phyloP scores from a whole-genome alignment of 345 rosid species.

The Gossypioides kirkii region DNA sequence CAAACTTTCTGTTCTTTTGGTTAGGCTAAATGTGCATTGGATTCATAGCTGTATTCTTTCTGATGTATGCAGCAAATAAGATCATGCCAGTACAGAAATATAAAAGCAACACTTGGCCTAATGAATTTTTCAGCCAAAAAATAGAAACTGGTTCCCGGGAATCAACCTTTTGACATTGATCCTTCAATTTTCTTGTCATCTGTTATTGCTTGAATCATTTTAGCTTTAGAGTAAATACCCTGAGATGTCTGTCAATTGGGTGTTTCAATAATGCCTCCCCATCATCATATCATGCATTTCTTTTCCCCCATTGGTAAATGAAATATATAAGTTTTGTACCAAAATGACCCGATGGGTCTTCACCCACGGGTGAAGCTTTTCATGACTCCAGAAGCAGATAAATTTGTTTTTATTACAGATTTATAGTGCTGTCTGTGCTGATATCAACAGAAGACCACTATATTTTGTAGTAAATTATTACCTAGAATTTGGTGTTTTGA shows the following conservation, averaged over 20 bases:
- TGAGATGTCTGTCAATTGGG: background rate
- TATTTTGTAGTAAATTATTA: background rate
- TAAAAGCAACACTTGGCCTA: background rate
- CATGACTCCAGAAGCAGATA: background rate
- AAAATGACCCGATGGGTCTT: background rate
- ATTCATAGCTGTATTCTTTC: background rate
- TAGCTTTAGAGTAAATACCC: background rate
- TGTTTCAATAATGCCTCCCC: background rate
- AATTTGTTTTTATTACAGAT: background rate
- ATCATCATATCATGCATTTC: background rate
- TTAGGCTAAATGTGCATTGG: background rate
- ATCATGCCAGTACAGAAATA: background rate
- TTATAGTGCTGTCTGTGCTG: background rate
- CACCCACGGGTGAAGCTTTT: background rate
- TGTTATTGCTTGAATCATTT: background rate
- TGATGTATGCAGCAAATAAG: background rate
- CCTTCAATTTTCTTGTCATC: background rate
- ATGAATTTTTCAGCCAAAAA: background rate
- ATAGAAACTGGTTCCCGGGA: background rate
- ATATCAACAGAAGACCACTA: background rate
- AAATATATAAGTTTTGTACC: background rate
- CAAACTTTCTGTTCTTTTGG: background rate
- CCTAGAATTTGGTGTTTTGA: background rate
- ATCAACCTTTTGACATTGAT: background rate
- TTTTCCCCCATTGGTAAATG: background rate